Base-by-base conservation (phyloP, 2,329 filamentous ascomycete genomes). In the Ceratocystis lukuohia region DNA sequence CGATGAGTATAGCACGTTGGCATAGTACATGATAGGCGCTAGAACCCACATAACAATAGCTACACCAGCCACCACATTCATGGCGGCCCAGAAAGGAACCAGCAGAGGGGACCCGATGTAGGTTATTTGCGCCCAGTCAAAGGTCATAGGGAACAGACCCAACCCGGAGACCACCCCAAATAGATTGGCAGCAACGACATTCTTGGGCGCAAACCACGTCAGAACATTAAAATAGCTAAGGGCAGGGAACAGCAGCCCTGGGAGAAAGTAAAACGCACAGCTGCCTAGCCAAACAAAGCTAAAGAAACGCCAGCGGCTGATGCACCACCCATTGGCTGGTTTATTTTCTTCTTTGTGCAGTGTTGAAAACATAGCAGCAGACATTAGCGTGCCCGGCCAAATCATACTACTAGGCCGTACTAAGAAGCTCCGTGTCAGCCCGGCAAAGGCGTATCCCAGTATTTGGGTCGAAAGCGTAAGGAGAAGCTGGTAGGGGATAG, bases 41-140 rank as follows among this genome's bases (percentile, higher is more conserved):
- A 89, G 76, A 65, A 93, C 82, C 89, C 89, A 94, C 87, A 94
- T 93, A 64, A 94, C 88, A 61, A 91, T 76, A 1, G 91, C 84
- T 62, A 94, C 79, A 4, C 89, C 90, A 67, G 87, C 88, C 33
- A 94, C 84, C 46, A 94, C 89, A 71, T 94, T 94, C 76, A 92
- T 84, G 7, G 89, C 87, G 50, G 89, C 88, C 89, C 90, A 91
- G 74, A 93, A 94, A 0, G 90, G 90, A 0, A 90, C 91, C 17
- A 94, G 80, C 5, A 95, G 78, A 0, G 88, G 91, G 3, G 89
- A 94, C 17, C 91, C 91, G 71, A 95, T 94, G 72, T 93, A 87
- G 0, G 91, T 90, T 69, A 96, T 87, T 73, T 96, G 91, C 0
- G 89, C 88, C 91, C 91, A 96, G 76, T 96, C 91, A 72, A 96